A percentile compares a stretch with the other conserved stretches of the same genome.
Evolutionary conservation across 768 basidiomycete species (phyloP).

Genomic region (Baorangia bicolor): DNA sequence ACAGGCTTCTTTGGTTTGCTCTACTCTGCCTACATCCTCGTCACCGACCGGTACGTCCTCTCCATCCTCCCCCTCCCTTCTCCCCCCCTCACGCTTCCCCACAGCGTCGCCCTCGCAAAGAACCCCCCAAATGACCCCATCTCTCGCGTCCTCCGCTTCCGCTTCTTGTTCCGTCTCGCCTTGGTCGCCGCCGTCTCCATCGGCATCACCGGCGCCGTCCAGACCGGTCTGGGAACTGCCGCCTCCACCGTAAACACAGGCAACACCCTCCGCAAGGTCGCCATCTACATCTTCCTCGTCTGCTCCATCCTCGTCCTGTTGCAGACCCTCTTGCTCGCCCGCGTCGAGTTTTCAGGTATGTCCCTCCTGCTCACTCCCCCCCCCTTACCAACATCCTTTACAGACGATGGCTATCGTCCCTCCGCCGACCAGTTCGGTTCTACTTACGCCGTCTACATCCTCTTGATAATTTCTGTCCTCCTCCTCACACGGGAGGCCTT

Average conservation of each 20-base stretch:
- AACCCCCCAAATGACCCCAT: conserved; percentile 18
- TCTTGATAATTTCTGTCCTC: conserved; percentile 23
- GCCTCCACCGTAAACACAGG: conserved; percentile 13
- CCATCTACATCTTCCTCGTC: conserved; percentile 32
- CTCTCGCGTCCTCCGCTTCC: conserved; percentile 16
- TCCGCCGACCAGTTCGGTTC: conserved; percentile 11
- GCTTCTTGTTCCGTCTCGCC: conserved; percentile 24
- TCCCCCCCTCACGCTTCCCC: neutral
- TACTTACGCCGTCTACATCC: conserved; percentile 21
- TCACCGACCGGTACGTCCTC: conserved; percentile 29
- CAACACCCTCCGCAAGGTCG: conserved; percentile 25
- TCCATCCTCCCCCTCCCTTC: no score
- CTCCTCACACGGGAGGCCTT: conserved; percentile 33
- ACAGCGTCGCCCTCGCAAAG: conserved; percentile 12
- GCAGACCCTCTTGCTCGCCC: conserved; percentile 21
- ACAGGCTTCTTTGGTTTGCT: conserved; percentile 33
- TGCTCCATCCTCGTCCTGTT: conserved; percentile 23
- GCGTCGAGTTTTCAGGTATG: conserved; percentile 15
- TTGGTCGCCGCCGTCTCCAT: conserved; percentile 26
- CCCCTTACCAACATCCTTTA: neutral
- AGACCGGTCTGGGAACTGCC: conserved; percentile 4
- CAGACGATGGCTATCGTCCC: conserved; percentile 10
- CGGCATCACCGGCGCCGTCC: conserved; percentile 30
- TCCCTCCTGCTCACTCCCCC: neutral
- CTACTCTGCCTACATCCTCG: conserved; percentile 32